Base-by-base conservation (phyloP, 495 filamentous ascomycete species). In the Neurospora sp. region DNA sequence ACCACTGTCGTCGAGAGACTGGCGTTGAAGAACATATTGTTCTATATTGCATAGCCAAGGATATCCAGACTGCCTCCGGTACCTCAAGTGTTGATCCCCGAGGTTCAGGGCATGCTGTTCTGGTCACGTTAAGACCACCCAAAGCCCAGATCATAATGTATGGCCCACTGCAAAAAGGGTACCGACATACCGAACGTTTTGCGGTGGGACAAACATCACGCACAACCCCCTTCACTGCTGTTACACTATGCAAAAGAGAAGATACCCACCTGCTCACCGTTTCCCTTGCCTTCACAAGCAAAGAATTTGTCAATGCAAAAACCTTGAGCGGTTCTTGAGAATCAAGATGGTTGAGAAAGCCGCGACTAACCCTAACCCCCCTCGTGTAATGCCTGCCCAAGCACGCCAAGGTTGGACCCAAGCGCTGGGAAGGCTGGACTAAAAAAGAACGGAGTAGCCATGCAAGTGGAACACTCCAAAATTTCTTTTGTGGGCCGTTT, bases 401-500 rank as follows among this genome's bases (percentile, higher is more conserved):
- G 45, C 42, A 44, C 3, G 20, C 47, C 47, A 8, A 65, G 27
- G 53, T 65, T 65, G 53, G 22, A 65, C 53, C 27, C 53, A 18
- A 65, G 14, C 22, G 53, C 53, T 65, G 27, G 53, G 53, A 65
- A 65, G 53, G 53, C 53, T 65, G 53, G 53, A 65, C 53, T 35
- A 65, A 65, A 65, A 65, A 65, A 37, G 53, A 65, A 65, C 53
- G 27, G 27, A 65, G 53, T 65, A 35, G 53, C 53, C 27, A 65
- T 65, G 53, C 53, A 65, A 65, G 53, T 65, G 53, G 53, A 65
- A 65, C 53, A 65, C 53, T 65, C 53, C 53, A 65, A 65, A 65
- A 65, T 65, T 65, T 65, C 53, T 65, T 65, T 65, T 65, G 53
- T 65, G 53, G 53, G 53, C 53, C 53, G 53, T 65, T 37, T 65